Conservation (phyloP, 2,329 filamentous ascomycete species). For the Claviceps maximensis region DNA sequence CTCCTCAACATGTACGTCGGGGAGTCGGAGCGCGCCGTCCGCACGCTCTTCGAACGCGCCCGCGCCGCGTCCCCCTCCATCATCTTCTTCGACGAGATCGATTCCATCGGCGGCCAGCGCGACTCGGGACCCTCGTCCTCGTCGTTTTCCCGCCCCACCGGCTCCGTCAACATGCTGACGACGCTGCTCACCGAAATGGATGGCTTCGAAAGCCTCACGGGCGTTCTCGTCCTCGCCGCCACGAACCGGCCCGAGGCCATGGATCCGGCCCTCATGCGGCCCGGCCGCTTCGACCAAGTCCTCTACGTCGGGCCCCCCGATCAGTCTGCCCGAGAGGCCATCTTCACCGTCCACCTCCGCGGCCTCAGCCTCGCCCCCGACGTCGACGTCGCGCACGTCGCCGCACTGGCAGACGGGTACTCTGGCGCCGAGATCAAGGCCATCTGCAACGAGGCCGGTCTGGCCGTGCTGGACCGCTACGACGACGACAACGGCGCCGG, state of each 20-base stretch:
- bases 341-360: slow-evolving; percentile 55
- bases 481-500: slow-evolving; percentile 16
- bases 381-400: slow-evolving; percentile 53
- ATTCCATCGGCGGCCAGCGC: slow-evolving; percentile 57
- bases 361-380: slow-evolving; percentile 47
- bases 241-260: slow-evolving; percentile 83
- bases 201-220: slow-evolving; percentile 72
- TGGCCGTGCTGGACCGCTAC: slow-evolving; percentile 27
- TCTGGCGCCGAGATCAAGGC: slow-evolving; percentile 70
- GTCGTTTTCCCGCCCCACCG: slow-evolving; percentile 21
- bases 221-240: slow-evolving; percentile 77
- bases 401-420: slow-evolving; percentile 56
- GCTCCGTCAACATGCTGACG: slow-evolving; percentile 70
- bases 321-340: slow-evolving; percentile 57
- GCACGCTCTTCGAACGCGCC: slow-evolving; percentile 76
- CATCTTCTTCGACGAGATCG: slow-evolving; percentile 96
- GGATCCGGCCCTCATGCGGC: slow-evolving; percentile 73
- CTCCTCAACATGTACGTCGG: slow-evolving; percentile 95
- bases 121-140: slow-evolving; percentile 22
- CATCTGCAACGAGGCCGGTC: slow-evolving; percentile 33
- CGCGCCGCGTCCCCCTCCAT: slow-evolving; percentile 78
- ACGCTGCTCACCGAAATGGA: slow-evolving; percentile 93
- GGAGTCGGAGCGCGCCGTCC: slow-evolving; percentile 76
- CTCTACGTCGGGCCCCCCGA: slow-evolving; percentile 80
- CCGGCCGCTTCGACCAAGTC: slow-evolving; percentile 72